Base-by-base conservation (phyloP, 441 rosid genomes). In the Gossypium aridum region DNA sequence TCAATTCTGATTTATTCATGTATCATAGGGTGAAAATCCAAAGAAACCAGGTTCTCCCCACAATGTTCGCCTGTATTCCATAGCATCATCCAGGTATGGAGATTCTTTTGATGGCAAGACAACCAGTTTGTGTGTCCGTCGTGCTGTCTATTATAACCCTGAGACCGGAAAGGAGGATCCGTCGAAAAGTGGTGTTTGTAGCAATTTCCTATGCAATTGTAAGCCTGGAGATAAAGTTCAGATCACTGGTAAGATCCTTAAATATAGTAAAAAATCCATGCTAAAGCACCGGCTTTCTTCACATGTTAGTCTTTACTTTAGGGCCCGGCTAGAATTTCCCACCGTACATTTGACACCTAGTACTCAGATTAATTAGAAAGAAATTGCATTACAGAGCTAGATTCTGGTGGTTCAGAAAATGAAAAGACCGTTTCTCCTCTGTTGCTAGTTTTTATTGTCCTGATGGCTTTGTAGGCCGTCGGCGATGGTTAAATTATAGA, bases 61-160 rank as follows among this genome's bases (percentile, higher is more conserved):
- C 39, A 91, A 87, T 39, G 99, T 95, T 20, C 98, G 97, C 23
- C 95, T 95, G 62, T 93, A 93, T 80, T 93, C 99, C 16, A 95
- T 95, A 83, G 99, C 98, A 45, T 95, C 99, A 37, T 82, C 98
- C 7, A 81, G 99, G 70, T 93, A 93, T 73, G 99, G 99, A 47
- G 99, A 95, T 80, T 85, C 86, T 75, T 93, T 91, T 49, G 93
- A 95, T 81, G 97, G 95, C 57, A 90, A 83, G 83, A 95, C 98
- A 5, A 89, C 95, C 70, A 93, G 97, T 72, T 74, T 93, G 54
- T 95, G 99, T 77, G 98, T 95, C 9, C 98, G 99, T n/a, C 96
- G 99, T 80, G 98, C 98, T 83, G 86, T 90, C 76, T 95, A 90
- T 77, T 88, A 86, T 79, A 97, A 95, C 78, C 90, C 99, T 39